Percentiles rank a stretch among this genome's conserved stretches.
Evolutionary conservation across 1,284 basidiomycete genomes (phyloP).

Genomic region (Microbotryum violaceum): DNA sequence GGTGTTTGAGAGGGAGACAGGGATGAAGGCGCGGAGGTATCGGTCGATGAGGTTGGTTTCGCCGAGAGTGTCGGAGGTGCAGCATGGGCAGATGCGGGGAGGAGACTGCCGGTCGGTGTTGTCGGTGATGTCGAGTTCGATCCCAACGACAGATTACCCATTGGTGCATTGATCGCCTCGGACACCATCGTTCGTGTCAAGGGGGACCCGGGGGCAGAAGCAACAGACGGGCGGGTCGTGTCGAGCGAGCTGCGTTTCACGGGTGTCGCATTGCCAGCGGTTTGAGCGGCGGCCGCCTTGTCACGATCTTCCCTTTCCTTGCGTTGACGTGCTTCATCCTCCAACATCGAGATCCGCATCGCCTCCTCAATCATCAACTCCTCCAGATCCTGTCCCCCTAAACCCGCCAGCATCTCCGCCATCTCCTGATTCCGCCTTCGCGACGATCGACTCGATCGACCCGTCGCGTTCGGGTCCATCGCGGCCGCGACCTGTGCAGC

Average conservation of each 20-base stretch:
- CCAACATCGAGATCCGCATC: constrained; percentile 87
- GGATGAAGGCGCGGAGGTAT: too few species aligned
- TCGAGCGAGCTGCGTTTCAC: too few species aligned
- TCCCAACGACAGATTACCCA: not conserved
- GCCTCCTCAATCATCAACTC: constrained; percentile 98
- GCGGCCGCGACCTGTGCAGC: constrained; percentile 54
- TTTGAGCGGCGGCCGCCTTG: not conserved
- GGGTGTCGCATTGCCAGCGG: not conserved
- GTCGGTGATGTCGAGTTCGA: too few species aligned
- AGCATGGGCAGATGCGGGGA: too few species aligned
- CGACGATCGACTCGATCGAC: constrained; percentile 8
- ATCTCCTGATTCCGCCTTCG: constrained; percentile 20
- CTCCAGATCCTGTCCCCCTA: constrained; percentile 29
- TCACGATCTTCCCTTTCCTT: constrained; percentile 36
- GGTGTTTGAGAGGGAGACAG: too few species aligned
- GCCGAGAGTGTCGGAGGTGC: too few species aligned
- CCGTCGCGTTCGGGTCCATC: constrained; percentile 32
- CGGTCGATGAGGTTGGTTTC: too few species aligned
- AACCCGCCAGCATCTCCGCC: constrained; percentile 20
- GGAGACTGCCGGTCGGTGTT: too few species aligned
- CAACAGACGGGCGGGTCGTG: too few species aligned
- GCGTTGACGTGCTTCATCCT: constrained; percentile 57
- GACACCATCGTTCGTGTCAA: constrained; percentile 4
- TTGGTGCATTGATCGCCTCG: constrained; percentile 18
- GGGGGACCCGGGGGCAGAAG: too few species aligned